Conservation (phyloP, 495 filamentous ascomycete species). For the Bombardia bombarda region DNA sequence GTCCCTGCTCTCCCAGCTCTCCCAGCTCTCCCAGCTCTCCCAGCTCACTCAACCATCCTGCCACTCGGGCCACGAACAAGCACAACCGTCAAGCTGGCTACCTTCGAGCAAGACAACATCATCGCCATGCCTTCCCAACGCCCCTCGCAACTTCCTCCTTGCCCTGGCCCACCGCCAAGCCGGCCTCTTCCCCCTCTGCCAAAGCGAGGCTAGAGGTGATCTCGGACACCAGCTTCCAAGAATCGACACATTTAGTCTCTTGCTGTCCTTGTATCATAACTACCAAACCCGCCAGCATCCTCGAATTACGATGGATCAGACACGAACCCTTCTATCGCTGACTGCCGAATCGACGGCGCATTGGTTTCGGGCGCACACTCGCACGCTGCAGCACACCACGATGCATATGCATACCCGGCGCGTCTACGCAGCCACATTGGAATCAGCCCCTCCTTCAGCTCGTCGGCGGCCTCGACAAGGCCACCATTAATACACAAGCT, state of each 20-base stretch:
- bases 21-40: neutral
- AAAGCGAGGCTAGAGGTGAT: conserved; percentile 47
- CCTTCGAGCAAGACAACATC: conserved; percentile 3
- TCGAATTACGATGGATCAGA: conserved; percentile 11
- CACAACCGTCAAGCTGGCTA: neutral
- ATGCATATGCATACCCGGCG: conserved; percentile 11
- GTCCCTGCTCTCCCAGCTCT: neutral
- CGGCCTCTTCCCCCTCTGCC: conserved; percentile 76
- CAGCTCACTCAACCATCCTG: neutral
- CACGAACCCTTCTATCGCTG: conserved; percentile 4
- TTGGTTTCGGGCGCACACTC: conserved; percentile 11
- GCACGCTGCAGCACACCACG: conserved; percentile 9
- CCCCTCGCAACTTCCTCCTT: conserved; percentile 68
- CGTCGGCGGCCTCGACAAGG: no score
- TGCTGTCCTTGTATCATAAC: conserved; percentile 10
- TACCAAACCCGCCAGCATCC: conserved; percentile 7
- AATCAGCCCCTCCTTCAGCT: no score
- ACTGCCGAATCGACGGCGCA: conserved; percentile 16
- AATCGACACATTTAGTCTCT: conserved; percentile 11
- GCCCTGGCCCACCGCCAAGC: conserved; percentile 77
- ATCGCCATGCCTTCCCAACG: conserved; percentile 59
- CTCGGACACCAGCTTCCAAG: conserved; percentile 1
- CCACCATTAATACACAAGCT: neutral
- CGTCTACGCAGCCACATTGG: no score
- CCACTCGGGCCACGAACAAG: neutral